These are phyloP conservation scores for Xylaria longipes DNA, from an alignment of 495 filamentous ascomycete genomes.

Conservation along the genomic window DNA sequence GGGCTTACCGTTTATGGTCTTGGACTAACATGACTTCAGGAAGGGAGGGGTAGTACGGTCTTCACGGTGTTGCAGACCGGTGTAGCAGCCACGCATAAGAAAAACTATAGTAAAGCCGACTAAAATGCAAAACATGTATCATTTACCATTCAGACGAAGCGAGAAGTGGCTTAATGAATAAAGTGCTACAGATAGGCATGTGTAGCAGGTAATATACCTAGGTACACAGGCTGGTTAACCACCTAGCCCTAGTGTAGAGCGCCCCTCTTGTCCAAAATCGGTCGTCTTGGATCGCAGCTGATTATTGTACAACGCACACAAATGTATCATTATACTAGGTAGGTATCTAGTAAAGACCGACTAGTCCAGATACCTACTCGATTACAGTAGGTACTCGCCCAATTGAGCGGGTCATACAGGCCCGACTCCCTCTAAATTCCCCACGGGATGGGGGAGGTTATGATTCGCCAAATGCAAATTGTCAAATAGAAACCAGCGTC, in stretches of 20 bases:
- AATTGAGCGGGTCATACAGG: background rate
- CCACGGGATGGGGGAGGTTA: constrained; percentile 12
- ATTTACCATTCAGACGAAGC: background rate
- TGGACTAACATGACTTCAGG: background rate
- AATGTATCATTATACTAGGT: background rate
- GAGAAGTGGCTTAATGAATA: background rate
- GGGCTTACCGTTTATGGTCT: constrained; percentile 17
- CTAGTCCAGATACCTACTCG: background rate
- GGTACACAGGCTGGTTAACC: background rate
- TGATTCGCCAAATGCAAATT: constrained; percentile 11
- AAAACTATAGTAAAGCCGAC: background rate
- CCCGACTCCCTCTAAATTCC: background rate
- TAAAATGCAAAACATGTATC: background rate
- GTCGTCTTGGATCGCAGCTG: background rate
- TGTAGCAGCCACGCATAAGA: background rate
- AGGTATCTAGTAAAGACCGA: background rate
- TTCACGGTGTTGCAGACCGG: background rate
- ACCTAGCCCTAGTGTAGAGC: too few relatives aligned
- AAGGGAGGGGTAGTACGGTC: constrained; percentile 7
- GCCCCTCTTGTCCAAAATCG: background rate
- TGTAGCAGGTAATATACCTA: background rate
- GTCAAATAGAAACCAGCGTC: constrained; percentile 13
- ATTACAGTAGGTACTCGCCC: background rate
- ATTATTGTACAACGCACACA: constrained; percentile 13
- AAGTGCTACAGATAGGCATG: background rate